Evolutionary conservation across 768 basidiomycete genomes (phyloP).

Genomic region (Infundibulicybe gibba): DNA sequence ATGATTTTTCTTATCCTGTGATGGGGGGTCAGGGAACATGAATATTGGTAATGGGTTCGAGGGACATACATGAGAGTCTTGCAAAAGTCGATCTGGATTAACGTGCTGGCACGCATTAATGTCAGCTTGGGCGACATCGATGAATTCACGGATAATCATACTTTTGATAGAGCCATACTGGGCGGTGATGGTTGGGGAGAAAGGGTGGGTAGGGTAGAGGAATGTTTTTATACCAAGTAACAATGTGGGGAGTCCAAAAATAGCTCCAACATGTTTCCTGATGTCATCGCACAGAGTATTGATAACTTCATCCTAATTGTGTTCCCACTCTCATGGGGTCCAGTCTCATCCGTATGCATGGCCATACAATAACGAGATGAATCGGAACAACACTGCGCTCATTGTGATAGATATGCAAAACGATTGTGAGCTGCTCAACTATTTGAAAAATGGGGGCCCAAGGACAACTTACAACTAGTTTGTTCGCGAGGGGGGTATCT

Average conservation of each 20-base stretch:
- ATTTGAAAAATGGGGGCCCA: too few relatives aligned
- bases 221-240: background rate
- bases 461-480: background rate
- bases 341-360: too few relatives aligned
- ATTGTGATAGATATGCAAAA: too few relatives aligned
- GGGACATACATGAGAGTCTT: conserved; percentile 43
- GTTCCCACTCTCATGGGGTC: too few relatives aligned
- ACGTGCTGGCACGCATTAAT: conserved; percentile 44
- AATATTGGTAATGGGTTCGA: conserved; percentile 4
- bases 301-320: too few relatives aligned
- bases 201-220: background rate
- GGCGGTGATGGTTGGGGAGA: conserved; percentile 21
- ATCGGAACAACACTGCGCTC: too few relatives aligned
- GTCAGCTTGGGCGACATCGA: background rate
- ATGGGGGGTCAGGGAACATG: conserved; percentile 1
- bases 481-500: conserved; percentile 3
- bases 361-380: too few relatives aligned
- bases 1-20: conserved; percentile 43
- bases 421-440: too few relatives aligned
- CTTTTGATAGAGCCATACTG: conserved; percentile 63
- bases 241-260: background rate
- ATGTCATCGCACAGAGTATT: too few relatives aligned
- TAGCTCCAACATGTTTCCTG: too few relatives aligned
- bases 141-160: conserved; percentile 10
- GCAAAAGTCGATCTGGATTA: conserved; percentile 63